A percentile compares a stretch with the other conserved stretches of the same genome.
phyloP scores from a whole-genome alignment of 176 grass and related monocot species.

The Musa acuminata region DNA sequence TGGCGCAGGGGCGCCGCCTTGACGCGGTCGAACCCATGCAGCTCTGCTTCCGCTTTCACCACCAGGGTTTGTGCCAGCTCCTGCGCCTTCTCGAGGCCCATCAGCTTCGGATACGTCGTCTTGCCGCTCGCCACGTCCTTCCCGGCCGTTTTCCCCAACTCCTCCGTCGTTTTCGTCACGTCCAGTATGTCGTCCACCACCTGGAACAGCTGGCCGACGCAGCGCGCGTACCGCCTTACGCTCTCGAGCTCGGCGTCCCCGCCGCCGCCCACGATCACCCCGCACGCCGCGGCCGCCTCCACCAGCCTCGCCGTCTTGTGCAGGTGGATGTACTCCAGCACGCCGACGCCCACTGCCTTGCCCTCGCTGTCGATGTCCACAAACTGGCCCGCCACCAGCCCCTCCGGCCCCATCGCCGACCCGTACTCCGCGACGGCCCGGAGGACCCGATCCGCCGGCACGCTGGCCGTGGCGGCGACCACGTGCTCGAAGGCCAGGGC shows the following conservation, averaged over 20 bases:
- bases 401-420: constrained; percentile 9
- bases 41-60: constrained; percentile 22
- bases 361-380: constrained; percentile 29
- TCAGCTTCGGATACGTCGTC: constrained; percentile 37
- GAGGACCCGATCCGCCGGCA: constrained; percentile 20
- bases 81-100: constrained; percentile 27
- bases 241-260: constrained; percentile 15
- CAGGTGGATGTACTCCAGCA: constrained; percentile 39
- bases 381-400: constrained; percentile 29
- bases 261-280: too few species aligned
- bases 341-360: constrained; percentile 3
- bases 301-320: constrained; percentile 41
- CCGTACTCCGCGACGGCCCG: constrained; percentile 34
- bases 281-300: too few species aligned
- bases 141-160: constrained; percentile 40
- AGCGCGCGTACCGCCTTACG: constrained; percentile 25
- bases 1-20: constrained; percentile 28
- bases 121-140: constrained; percentile 36
- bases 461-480: not conserved
- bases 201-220: constrained; percentile 18
- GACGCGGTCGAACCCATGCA: constrained; percentile 19
- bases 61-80: constrained; percentile 23
- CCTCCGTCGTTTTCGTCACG: constrained; percentile 19
- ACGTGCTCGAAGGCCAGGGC: constrained; percentile 43
- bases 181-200: too few species aligned